These are phyloP conservation scores for Sporothrix schenckii DNA, from an alignment of 2,329 filamentous ascomycete genomes.

Conservation along the genomic window DNA sequence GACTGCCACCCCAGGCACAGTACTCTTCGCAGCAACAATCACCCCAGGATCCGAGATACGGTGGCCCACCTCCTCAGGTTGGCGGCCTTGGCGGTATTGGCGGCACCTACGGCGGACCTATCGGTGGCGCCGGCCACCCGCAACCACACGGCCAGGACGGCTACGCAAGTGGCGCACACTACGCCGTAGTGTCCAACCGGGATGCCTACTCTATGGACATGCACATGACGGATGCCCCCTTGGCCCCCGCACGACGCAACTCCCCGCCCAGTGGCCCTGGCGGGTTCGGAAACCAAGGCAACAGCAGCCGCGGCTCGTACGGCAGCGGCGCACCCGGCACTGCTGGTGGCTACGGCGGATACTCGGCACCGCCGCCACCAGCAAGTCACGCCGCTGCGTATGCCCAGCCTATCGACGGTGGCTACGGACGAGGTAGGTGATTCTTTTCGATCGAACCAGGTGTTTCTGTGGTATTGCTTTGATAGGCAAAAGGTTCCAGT, in stretches of 20 bases:
- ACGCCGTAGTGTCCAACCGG: constrained; percentile 28
- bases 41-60: constrained; percentile 33
- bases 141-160: constrained; percentile 31
- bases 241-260: constrained; percentile 27
- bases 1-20: constrained; percentile 18
- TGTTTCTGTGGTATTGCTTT: constrained; percentile 29
- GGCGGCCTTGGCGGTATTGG: constrained; percentile 9
- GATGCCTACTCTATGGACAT: constrained; percentile 34
- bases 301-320: constrained; percentile 27
- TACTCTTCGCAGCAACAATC: constrained; percentile 22
- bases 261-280: constrained; percentile 28
- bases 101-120: constrained; percentile 3
- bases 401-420: constrained; percentile 32
- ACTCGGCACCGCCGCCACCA: constrained; percentile 43
- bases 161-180: constrained; percentile 33
- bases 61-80: constrained; percentile 15
- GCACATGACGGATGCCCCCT: constrained; percentile 33
- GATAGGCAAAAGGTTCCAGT: constrained; percentile 43
- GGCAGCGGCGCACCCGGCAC: constrained; percentile 10
- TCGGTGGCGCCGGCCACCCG: not conserved
- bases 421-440: constrained; percentile 35
- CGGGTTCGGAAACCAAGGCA: constrained; percentile 27
- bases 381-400: constrained; percentile 35
- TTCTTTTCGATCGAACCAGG: not conserved
- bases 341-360: constrained; percentile 64